Percentiles rank a stretch among this genome's conserved stretches.
Evolutionary conservation across 2,329 filamentous ascomycete genomes (phyloP).

Genomic region (Alternaria dauci): DNA sequence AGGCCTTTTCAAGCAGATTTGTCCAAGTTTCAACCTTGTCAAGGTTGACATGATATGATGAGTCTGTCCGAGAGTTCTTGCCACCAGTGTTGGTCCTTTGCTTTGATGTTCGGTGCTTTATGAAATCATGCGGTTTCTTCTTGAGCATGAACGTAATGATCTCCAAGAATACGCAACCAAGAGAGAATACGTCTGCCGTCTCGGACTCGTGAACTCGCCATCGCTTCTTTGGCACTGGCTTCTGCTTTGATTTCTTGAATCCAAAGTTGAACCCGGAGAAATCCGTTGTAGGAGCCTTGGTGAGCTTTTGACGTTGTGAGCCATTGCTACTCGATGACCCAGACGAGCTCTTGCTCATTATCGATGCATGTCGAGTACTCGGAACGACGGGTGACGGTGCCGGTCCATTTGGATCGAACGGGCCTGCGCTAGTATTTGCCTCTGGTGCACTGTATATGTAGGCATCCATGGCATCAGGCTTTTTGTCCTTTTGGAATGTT

Average conservation of each 20-base stretch:
- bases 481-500: conserved; percentile 62
- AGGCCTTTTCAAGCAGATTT: conserved; percentile 66
- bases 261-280: conserved; percentile 51
- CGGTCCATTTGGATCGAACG: conserved; percentile 21
- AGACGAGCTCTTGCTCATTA: conserved; percentile 48
- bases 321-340: conserved; percentile 44
- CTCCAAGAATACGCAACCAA: conserved; percentile 77
- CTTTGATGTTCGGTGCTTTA: conserved; percentile 70
- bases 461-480: conserved; percentile 69
- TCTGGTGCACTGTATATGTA: conserved; percentile 81
- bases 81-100: conserved; percentile 60
- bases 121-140: conserved; percentile 71
- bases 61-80: conserved; percentile 68
- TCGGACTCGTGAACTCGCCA: conserved; percentile 46
- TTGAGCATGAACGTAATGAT: conserved; percentile 74
- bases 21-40: conserved; percentile 76
- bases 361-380: conserved; percentile 39
- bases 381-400: conserved; percentile 25
- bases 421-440: conserved; percentile 44
- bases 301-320: conserved; percentile 46
- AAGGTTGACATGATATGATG: conserved; percentile 76
- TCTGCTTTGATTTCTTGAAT: conserved; percentile 42
- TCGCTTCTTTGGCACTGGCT: conserved; percentile 37
- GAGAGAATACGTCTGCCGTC: conserved; percentile 74
- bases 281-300: conserved; percentile 45